These are phyloP conservation scores for Aureobasidium uvarum DNA, from an alignment of 2,329 filamentous ascomycete genomes.

Conservation along the genomic window DNA sequence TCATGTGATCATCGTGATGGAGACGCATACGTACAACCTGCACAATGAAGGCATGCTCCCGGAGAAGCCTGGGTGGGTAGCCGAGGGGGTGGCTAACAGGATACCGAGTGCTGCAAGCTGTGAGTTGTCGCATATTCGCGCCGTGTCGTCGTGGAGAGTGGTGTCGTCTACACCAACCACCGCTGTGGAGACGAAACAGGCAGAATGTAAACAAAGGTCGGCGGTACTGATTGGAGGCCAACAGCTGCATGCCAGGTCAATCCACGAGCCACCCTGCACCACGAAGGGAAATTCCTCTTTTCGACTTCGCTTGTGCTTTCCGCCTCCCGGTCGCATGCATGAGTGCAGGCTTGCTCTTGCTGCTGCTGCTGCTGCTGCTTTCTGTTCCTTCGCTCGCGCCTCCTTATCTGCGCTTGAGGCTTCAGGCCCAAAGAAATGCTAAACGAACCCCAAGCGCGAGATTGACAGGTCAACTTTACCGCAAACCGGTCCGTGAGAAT, in stretches of 20 bases:
- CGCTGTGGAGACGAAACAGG: neutral
- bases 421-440: neutral
- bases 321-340: conserved; percentile 12
- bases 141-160: neutral
- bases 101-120: neutral
- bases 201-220: conserved; percentile 19
- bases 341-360: conserved; percentile 10
- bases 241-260: conserved; percentile 1
- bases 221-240: conserved; percentile 9
- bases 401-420: neutral
- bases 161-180: neutral
- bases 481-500: neutral
- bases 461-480: neutral
- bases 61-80: neutral
- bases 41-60: conserved; percentile 17
- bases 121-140: neutral
- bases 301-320: conserved; percentile 18
- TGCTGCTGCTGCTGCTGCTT: conserved; percentile 9
- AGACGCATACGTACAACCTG: neutral
- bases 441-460: neutral
- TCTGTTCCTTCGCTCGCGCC: conserved; percentile 19
- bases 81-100: neutral
- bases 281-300: neutral
- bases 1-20: conserved; percentile 9
- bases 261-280: neutral